Evolutionary conservation across 2,329 filamentous ascomycete species (phyloP).

Genomic region (Fonsecaea multimorphosa): DNA sequence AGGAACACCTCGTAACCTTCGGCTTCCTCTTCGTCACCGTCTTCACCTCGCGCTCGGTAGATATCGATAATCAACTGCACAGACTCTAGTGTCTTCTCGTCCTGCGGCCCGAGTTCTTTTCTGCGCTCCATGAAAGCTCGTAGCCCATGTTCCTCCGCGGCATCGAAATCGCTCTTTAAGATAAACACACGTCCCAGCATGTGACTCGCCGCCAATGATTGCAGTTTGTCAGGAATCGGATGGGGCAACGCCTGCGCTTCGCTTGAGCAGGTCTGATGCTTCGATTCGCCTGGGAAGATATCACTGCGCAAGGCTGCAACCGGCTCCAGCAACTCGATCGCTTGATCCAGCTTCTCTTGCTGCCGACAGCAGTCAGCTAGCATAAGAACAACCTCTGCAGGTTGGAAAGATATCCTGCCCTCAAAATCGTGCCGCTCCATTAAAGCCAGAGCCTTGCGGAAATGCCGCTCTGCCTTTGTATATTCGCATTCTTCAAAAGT

Average conservation of each 20-base stretch:
- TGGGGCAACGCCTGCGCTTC: slow-evolving; percentile 3
- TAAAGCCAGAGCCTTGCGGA: slow-evolving; percentile 33
- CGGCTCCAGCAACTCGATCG: slow-evolving; percentile 33
- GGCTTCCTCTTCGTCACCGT: slow-evolving; percentile 34
- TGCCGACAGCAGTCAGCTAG: slow-evolving; percentile 34
- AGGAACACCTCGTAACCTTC: slow-evolving; percentile 36
- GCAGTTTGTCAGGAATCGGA: slow-evolving; percentile 24
- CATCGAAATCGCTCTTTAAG: slow-evolving; percentile 32
- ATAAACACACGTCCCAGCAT: slow-evolving; percentile 34
- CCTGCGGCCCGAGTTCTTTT: slow-evolving; percentile 33
- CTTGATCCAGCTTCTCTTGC: slow-evolving; percentile 38
- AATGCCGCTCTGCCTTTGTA: slow-evolving; percentile 36
- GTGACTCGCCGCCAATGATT: slow-evolving; percentile 34
- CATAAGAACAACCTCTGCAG: slow-evolving; percentile 36
- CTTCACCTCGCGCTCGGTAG: slow-evolving; percentile 32
- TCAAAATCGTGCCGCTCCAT: slow-evolving; percentile 36
- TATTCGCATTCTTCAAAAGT: slow-evolving; percentile 31
- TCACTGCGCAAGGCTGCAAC: slow-evolving; percentile 28
- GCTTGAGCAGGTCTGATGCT: not conserved
- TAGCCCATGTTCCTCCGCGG: slow-evolving; percentile 34
- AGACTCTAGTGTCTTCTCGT: slow-evolving; percentile 35
- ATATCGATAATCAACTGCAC: slow-evolving; percentile 36
- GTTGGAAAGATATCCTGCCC: slow-evolving; percentile 33
- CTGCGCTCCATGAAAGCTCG: slow-evolving; percentile 34
- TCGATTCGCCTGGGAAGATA: slow-evolving; percentile 23